phyloP scores from a whole-genome alignment of 2,329 filamentous ascomycete species.

The Alternaria brassicae region DNA sequence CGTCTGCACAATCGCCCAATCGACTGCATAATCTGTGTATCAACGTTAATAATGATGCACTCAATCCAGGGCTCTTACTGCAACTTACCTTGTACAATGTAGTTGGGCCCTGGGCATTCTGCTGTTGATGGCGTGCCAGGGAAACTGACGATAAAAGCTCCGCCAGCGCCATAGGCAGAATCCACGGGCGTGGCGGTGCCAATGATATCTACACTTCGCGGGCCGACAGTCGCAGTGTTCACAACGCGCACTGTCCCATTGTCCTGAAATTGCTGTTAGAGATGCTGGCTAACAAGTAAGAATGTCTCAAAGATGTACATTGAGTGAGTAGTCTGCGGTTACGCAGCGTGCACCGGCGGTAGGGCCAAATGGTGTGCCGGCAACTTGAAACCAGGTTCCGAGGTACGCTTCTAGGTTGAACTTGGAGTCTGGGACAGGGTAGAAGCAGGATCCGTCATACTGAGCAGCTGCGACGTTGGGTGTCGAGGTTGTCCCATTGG shows the following conservation, averaged over 20 bases:
- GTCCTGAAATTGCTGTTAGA: slow-evolving; percentile 9
- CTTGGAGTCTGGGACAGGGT: slow-evolving; percentile 34
- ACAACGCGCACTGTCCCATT: slow-evolving; percentile 36
- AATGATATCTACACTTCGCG: slow-evolving; percentile 21
- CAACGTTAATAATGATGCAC: not conserved
- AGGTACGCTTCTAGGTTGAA: slow-evolving; percentile 38
- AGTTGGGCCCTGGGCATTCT: slow-evolving; percentile 37
- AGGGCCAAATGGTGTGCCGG: slow-evolving; percentile 39
- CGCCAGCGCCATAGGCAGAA: slow-evolving; percentile 28
- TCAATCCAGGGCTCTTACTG: not conserved
- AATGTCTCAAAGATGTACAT: slow-evolving; percentile 12
- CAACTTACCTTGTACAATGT: slow-evolving; percentile 39
- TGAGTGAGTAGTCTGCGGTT: slow-evolving; percentile 34
- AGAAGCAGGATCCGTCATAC: slow-evolving; percentile 39
- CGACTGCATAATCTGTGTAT: slow-evolving; percentile 28
- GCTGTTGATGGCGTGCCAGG: slow-evolving; percentile 20
- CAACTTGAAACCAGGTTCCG: slow-evolving; percentile 43
- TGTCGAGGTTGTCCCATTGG: slow-evolving; percentile 15
- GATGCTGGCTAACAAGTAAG: not conserved
- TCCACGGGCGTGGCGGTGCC: slow-evolving; percentile 34
- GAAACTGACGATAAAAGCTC: slow-evolving; percentile 36
- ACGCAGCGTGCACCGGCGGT: slow-evolving; percentile 36
- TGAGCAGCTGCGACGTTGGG: slow-evolving; percentile 31
- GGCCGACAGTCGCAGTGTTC: slow-evolving; percentile 31
- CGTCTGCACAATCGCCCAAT: slow-evolving; percentile 41